These are phyloP conservation scores for Metschnikowia cerradonensis DNA, from an alignment of 805 yeast genomes.

Conservation along the genomic window DNA sequence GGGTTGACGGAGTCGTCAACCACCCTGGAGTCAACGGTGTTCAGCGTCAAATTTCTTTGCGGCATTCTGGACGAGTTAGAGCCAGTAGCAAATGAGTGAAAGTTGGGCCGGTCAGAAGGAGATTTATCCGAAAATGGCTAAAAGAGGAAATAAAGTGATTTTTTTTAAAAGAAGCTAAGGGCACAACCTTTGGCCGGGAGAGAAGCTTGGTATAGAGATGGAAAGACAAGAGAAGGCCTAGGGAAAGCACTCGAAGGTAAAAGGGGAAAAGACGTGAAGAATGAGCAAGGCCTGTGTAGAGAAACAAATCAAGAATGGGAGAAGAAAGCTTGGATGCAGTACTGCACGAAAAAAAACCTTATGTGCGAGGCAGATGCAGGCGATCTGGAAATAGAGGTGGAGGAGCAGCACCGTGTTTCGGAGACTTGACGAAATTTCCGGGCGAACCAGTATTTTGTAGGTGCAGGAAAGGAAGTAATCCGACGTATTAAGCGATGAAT, in stretches of 20 bases:
- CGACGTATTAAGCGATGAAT: too few species aligned
- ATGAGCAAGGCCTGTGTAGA: neutral
- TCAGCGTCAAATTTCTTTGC: constrained; percentile 33
- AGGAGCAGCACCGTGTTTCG: neutral
- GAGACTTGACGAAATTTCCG: too few species aligned
- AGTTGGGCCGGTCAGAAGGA: neutral
- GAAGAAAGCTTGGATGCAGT: constrained; percentile 1
- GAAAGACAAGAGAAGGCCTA: neutral
- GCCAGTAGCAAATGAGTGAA: neutral
- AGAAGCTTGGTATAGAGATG: neutral
- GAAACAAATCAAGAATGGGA: neutral
- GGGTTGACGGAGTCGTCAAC: constrained; percentile 8
- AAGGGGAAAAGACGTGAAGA: neutral
- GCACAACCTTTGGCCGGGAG: neutral
- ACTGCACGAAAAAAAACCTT: neutral
- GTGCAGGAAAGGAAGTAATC: too few species aligned
- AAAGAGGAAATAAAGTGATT: too few species aligned
- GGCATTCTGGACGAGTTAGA: constrained; percentile 14
- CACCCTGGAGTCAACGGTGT: constrained; percentile 10
- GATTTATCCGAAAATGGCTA: neutral
- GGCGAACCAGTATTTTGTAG: too few species aligned
- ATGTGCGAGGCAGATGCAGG: neutral
- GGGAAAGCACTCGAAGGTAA: neutral
- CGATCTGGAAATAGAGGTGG: neutral
- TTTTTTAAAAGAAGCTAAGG: neutral